These are phyloP conservation scores for Colletotrichum tropicale DNA, from an alignment of 2,329 filamentous ascomycete genomes.

Conservation along the genomic window DNA sequence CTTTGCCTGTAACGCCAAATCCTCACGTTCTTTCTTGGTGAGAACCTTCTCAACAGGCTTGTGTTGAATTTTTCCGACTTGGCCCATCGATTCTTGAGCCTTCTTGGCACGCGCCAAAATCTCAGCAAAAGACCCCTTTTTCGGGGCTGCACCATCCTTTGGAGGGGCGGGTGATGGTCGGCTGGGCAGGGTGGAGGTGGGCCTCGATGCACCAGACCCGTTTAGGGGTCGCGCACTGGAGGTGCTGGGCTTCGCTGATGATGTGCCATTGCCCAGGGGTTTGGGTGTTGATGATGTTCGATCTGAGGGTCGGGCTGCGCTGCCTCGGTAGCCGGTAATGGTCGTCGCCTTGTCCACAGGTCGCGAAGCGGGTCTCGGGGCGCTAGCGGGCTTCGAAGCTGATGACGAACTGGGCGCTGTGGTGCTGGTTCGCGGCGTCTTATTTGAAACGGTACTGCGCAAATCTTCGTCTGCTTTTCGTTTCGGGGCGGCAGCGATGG, in stretches of 20 bases:
- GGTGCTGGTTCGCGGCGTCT: slow-evolving; percentile 40
- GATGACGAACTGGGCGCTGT: slow-evolving; percentile 19
- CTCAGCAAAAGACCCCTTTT: slow-evolving; percentile 77
- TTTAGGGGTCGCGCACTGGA: slow-evolving; percentile 2
- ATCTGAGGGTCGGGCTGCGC: slow-evolving; percentile 15
- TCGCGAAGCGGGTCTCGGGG: slow-evolving; percentile 23
- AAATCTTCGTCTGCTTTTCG: slow-evolving; percentile 63
- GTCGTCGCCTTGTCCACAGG: slow-evolving; percentile 1
- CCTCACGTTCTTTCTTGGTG: slow-evolving; percentile 58
- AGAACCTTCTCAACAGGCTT: slow-evolving; percentile 72
- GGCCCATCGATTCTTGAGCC: slow-evolving; percentile 64
- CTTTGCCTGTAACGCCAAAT: slow-evolving; percentile 48
- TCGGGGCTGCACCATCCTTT: slow-evolving; percentile 53
- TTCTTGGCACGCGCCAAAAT: slow-evolving; percentile 75
- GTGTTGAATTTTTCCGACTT: slow-evolving; percentile 75
- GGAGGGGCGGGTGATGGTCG: slow-evolving; percentile 39
- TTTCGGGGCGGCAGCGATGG: slow-evolving; percentile 44
- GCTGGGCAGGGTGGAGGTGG: neutral
- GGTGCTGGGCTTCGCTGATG: neutral
- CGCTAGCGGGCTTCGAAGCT: slow-evolving; percentile 26
- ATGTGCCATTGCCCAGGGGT: slow-evolving; percentile 2
- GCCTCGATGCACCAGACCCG: neutral
- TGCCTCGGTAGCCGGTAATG: slow-evolving; percentile 18
- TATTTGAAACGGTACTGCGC: slow-evolving; percentile 38
- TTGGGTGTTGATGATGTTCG: slow-evolving; percentile 6